Base-by-base conservation (phyloP, 495 filamentous ascomycete genomes). In the Clohesyomyces aquaticus region DNA sequence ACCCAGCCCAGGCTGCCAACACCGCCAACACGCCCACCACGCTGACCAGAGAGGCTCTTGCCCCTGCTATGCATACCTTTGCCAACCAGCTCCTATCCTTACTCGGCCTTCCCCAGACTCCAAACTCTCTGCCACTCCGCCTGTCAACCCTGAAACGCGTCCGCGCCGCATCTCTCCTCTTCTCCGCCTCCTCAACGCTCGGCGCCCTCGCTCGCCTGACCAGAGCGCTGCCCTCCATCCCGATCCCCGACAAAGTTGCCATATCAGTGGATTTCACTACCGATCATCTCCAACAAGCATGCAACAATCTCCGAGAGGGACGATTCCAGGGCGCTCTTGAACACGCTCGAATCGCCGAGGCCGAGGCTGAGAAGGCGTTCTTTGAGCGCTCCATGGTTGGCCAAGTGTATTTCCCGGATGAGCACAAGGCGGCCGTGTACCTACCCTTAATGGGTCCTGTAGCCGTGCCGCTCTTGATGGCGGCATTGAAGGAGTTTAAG, bases 321-420 rank as follows among this genome's bases (percentile, higher is more conserved):
- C 77, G 78, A 1, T 89, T 88, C 68, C 80, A 82, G 19, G 81
- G 81, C 1, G 88, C 88, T 0, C 78, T 98, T 32, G 85, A 85
- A 53, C 87, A 90, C 72, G 92, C 92, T 0, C 81, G 88, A 8
- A 86, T 93, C 16, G 95, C 95, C 4, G 92, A 96, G 73, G 82
- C 81, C 1, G 90, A 95, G 70, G 94, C 91, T 0, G 95, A 98
- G 76, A 87, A 88, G 53, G 94, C 92, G 2, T 98, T 98, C 75
- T 98, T 98, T 69, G 95, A 98, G 78, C 96, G 95, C 75, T 95
- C 89, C 71, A 98, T 98, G 94, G 94, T 98, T 43, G 94, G 94
- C 0, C 94, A 98, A 77, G 87, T 97, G 63, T 97, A 90, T 83
- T 98, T 91, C 75, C 94, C 94, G 1, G 95, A 98, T 71, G 94